Evolutionary conservation across 2,329 filamentous ascomycete species (phyloP), one percentile per base, ranked within the genome.

Genomic region (Botrytis deweyae): DNA sequence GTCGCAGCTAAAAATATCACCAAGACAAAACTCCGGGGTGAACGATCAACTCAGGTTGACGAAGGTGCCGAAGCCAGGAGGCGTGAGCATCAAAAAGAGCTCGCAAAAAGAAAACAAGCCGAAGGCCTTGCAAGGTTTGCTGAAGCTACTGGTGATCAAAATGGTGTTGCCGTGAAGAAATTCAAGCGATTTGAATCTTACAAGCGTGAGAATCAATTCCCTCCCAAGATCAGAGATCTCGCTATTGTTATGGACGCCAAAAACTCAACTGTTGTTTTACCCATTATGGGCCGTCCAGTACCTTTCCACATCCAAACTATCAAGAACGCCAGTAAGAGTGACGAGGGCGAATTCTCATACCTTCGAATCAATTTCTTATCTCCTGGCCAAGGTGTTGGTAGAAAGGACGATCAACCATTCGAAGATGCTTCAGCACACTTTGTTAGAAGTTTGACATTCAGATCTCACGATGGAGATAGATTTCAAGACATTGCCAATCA

Each of bases 101-200:
- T 93, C 29, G 93, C 95, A 9, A 80, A 86, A 25, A 97, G 95
- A 86, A 98, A 98, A 84, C 95, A 97, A 79, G 91, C 91, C 78
- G 93, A 97, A 79, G 96, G 96, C 70, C 84, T 97, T 38, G 92
- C 91, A 29, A 89, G 94, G 76, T 99, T 97, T 81, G 90, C 93
- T 61, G 94, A 97, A 80, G 93, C 93, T 0, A 95, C 92, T 0
- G 92, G 91, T 74, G 93, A 92, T 74, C 87, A 95, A 76, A 96
- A 97, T 80, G 96, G 95, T 49, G 91, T 91, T n/a, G 92, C 96
- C 77, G 92, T 97, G 82, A 98, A 98, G 87, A 97, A 95, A 84
- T 98, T 99, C 87, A 98, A 98, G 86, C 93, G 94, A 73, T 99
- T 98, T 81, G 96, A 99, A 83, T 99, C 96, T 0, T 99, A 99